Evolutionary conservation across 78 protist genomes (phyloP).

Genomic region (Cyanophora paradoxa): DNA sequence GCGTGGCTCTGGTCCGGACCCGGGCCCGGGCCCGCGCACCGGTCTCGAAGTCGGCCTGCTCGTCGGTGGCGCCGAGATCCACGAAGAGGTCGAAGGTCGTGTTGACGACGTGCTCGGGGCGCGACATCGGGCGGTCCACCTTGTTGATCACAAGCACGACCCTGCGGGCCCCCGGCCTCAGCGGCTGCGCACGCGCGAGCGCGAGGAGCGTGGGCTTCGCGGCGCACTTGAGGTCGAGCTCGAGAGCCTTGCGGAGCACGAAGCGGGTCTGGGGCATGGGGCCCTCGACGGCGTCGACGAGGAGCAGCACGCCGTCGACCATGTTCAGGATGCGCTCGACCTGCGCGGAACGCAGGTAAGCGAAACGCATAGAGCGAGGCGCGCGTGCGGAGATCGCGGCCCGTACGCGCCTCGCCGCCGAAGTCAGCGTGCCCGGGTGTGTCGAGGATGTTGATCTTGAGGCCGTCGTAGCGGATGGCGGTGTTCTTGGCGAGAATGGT

Average conservation of each 20-base stretch:
- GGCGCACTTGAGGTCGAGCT: conserved; percentile 35
- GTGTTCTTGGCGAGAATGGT: conserved; percentile 75
- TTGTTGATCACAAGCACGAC: conserved; percentile 79
- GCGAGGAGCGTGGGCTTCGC: no score
- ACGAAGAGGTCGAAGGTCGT: conserved; percentile 67
- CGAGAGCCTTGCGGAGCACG: conserved; percentile 79
- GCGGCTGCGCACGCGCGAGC: no score
- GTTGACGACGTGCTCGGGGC: conserved; percentile 3
- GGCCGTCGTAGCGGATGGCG: background rate
- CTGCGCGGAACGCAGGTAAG: background rate
- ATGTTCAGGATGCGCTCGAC: conserved; percentile 17
- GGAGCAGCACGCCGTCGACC: conserved; percentile 45
- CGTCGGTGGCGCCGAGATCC: conserved; percentile 68
- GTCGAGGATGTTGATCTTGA: conserved; percentile 66
- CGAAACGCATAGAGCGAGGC: background rate
- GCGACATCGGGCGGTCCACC: conserved; percentile 10
- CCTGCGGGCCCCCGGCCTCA: background rate
- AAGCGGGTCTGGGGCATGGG: conserved; percentile 83
- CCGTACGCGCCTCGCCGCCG: conserved; percentile 65
- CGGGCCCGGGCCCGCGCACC: no score
- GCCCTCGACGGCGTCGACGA: conserved; percentile 91
- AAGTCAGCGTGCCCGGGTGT: conserved; percentile 91
- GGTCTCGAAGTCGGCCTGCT: conserved; percentile 45
- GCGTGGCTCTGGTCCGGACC: no score
- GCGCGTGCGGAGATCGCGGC: background rate